phyloP scores from a whole-genome alignment of 306 rosid genomes.

The Acmispon strigosus region DNA sequence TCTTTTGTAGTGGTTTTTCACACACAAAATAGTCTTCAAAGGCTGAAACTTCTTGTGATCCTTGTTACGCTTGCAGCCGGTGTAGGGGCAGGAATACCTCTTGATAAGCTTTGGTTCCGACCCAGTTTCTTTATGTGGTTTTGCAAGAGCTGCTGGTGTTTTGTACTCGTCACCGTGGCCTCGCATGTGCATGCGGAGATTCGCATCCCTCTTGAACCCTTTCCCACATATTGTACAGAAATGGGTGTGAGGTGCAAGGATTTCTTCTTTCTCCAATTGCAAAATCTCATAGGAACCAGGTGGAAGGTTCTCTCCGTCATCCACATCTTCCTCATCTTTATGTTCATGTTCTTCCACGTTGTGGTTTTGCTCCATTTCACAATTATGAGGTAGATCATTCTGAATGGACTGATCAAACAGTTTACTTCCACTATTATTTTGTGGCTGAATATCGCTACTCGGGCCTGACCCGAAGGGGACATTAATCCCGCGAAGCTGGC shows the following conservation, averaged over 20 bases:
- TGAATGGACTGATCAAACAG: conserved; percentile 42
- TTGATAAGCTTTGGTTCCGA: conserved; percentile 63
- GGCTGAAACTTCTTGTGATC: conserved; percentile 95
- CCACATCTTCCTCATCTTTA: conserved; percentile 91
- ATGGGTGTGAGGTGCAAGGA: conserved; percentile 97
- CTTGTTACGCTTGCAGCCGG: conserved; percentile 96
- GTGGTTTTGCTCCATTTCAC: conserved; percentile 48
- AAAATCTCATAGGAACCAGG: conserved; percentile 93
- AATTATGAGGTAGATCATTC: conserved; percentile 30
- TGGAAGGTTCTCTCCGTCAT: conserved; percentile 85
- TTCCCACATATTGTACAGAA: conserved; percentile 96
- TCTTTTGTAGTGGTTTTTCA: conserved; percentile 98
- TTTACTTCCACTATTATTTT: conserved; percentile 34
- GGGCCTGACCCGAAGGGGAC: conserved; percentile 37
- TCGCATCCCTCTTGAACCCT: conserved; percentile 98
- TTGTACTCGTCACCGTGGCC: conserved; percentile 98
- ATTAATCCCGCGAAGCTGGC: conserved; percentile 39
- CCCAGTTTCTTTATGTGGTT: conserved; percentile 65
- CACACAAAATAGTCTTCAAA: conserved; percentile 89
- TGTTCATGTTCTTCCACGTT: conserved; percentile 64
- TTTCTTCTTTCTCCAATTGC: conserved; percentile 93
- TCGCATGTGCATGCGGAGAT: conserved; percentile 98
- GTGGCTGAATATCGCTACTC: conserved; percentile 30
- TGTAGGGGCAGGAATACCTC: conserved; percentile 93
- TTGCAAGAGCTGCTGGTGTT: conserved; percentile 97